Base-by-base conservation (phyloP, 2,329 filamentous ascomycete genomes). In the Cordyceps tenuipes region DNA sequence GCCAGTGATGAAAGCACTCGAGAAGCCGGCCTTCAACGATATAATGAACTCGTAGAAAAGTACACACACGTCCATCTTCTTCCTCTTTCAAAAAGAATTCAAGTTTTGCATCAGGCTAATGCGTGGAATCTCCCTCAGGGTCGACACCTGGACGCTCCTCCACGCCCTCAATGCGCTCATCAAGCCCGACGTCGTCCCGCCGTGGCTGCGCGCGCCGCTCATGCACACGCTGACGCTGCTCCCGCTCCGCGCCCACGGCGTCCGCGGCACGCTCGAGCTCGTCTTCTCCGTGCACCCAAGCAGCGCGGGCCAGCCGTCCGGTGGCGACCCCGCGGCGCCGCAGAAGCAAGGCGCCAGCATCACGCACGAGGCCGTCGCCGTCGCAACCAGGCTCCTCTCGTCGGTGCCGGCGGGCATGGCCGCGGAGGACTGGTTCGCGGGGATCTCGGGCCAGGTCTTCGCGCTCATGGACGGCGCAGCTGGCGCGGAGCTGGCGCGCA, bases 211-310 rank as follows among this genome's bases (percentile, higher is more conserved):
- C 48, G 65, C 77, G 19, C 77, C 77, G 47, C 68, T 90, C 1
- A 76, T 86, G 65, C 77, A 77, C 60, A 76, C 81, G 13, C 76
- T 90, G 49, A 83, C 85, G 1, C 68, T 77, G 13, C 67, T 90
- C 10, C 87, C 87, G 1, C 75, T 89, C 29, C 77, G 86, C 4
- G 72, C 75, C 2, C 79, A 83, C 62, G 87, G 87, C 19, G 84
- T 90, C 15, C 80, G 87, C 39, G 80, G 83, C 29, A 87, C 84
- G 0, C 76, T 90, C 62, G 87, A 90, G 67, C 90, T 90, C 67
- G 77, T 90, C 41, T 87, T 89, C 61, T 80, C 86, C 1, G 83
- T 88, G 7, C 86, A 89, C 62, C 82, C 86, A 0, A 78, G 81
- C 62, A 77, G 75, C 64, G 72, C 73, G 7, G 69, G 75, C 60